These are phyloP conservation scores for Erigeron canadensis DNA, from an alignment of 129 eudicot genomes.

Conservation along the genomic window DNA sequence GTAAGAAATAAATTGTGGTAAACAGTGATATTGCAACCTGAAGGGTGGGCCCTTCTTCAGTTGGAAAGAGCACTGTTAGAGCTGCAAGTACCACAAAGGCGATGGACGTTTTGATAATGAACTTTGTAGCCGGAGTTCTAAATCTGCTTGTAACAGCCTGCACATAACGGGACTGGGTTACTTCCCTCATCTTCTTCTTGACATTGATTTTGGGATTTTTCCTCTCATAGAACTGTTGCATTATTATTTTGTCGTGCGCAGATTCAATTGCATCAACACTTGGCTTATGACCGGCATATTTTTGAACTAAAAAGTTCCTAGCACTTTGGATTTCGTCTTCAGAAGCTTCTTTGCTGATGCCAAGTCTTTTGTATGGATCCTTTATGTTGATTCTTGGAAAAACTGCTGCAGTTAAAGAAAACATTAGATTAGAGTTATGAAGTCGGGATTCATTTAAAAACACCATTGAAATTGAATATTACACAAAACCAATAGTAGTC, in stretches of 20 bases:
- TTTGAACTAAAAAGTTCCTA: constrained; percentile 83
- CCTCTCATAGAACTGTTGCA: constrained; percentile 79
- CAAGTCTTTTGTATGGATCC: constrained; percentile 96
- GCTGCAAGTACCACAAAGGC: constrained; percentile 79
- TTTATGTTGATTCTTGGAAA: constrained; percentile 86
- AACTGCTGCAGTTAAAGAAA: constrained; percentile 48
- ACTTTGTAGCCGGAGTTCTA: constrained; percentile 72
- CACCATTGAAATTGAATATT: not conserved
- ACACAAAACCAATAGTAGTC: constrained; percentile 14
- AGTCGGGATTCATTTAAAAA: constrained; percentile 12
- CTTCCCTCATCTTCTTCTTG: constrained; percentile 87
- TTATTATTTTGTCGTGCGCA: constrained; percentile 91
- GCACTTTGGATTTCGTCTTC: constrained; percentile 95
- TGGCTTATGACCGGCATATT: constrained; percentile 85
- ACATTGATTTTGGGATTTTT: constrained; percentile 83
- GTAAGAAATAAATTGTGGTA: constrained; percentile 66
- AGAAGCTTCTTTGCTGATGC: constrained; percentile 82
- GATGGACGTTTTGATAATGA: constrained; percentile 67
- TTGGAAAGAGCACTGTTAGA: constrained; percentile 86
- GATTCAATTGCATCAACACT: constrained; percentile 95
- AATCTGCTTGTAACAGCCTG: constrained; percentile 82
- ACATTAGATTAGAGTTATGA: not conserved
- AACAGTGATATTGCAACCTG: constrained; percentile 83
- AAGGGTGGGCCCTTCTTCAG: constrained; percentile 98
- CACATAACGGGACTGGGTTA: constrained; percentile 68